Base-by-base conservation (phyloP, 495 filamentous ascomycete species). In the Physcia stellaris region DNA sequence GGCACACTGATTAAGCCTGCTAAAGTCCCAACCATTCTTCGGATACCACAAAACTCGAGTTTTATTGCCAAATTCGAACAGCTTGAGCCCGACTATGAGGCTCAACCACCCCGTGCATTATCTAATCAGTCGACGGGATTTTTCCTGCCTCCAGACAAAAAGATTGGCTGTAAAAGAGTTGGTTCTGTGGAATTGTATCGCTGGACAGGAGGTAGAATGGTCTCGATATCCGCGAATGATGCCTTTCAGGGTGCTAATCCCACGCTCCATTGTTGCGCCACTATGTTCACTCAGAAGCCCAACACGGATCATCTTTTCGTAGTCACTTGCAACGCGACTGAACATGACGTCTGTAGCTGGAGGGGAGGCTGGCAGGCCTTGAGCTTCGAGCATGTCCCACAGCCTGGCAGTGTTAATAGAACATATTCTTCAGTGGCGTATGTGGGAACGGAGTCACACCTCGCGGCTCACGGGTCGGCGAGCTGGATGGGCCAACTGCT, bases 401-500 rank as follows among this genome's bases (percentile, higher is more conserved):
- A 12, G 7, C 29, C 13, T n/a, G 17, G 7, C 3, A 35, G 27
- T 26, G 31, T 20, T n/a, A 13, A 29, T 4, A 33, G 16, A 33
- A n/a, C 3, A n/a, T 44, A 41, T 19, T 43, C 44, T 10, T 40
- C 16, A 2, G 22, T 47, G 1, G 27, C 21, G 18, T 0, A n/a
- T 12, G 10, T 3, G 1, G 40, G 35, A 19, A 26, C 19, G 13
- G 17, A 39, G 10, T 12, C 3, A n/a, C 16, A 34, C 0, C 31
- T 52, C 3, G 49, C 49, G 24, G 42, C 49, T 12, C 39, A 24
- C 15, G 35, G 35, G 2, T 35, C 35, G n/a, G 6, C 1, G 6
- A 3, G 4, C 7, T 47, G 40, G 47, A 41, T 48, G n/a, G 33
- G 36, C 12, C 28, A 50, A 26, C 39, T 55, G n/a, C 12, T 55